These are phyloP conservation scores for Capsicum baccatum DNA, from an alignment of 257 asterid species.

Conservation along the genomic window DNA sequence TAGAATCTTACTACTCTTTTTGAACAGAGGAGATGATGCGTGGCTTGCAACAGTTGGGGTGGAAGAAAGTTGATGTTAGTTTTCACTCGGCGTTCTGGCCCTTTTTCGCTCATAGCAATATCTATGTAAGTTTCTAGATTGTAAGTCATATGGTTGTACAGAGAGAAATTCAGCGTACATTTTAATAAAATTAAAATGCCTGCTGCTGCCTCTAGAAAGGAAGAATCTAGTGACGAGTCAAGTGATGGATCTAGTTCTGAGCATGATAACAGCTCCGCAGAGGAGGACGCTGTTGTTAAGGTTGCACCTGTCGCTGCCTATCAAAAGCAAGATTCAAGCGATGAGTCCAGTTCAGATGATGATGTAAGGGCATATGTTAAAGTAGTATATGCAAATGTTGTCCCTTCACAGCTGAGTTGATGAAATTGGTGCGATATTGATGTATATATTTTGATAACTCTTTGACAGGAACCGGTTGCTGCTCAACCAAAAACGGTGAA, in stretches of 20 bases:
- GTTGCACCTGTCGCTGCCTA: background rate
- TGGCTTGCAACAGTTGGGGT: constrained; percentile 85
- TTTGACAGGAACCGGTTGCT: constrained; percentile 25
- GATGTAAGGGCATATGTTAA: background rate
- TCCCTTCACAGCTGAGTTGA: constrained; percentile 25
- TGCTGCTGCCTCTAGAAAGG: constrained; percentile 35
- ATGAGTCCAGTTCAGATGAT: constrained; percentile 43
- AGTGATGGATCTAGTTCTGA: background rate
- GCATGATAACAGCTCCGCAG: background rate
- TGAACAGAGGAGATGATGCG: constrained; percentile 81
- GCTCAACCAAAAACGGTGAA: constrained; percentile 30
- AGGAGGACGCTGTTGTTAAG: background rate
- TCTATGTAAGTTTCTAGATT: constrained; percentile 56
- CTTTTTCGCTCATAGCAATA: constrained; percentile 86
- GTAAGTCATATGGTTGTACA: too few species aligned
- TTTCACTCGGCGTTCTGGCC: constrained; percentile 83
- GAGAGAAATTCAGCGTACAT: background rate
- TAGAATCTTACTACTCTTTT: constrained; percentile 11
- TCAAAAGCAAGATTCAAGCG: background rate
- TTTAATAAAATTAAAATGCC: background rate
- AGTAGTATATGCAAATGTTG: background rate
- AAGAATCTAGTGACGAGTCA: constrained; percentile 31
- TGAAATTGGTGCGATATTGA: background rate
- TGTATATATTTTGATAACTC: background rate
- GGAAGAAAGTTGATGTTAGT: constrained; percentile 88